phyloP scores from a whole-genome alignment of 106 monocot genomes.

The Acanthochlamys bracteata region DNA sequence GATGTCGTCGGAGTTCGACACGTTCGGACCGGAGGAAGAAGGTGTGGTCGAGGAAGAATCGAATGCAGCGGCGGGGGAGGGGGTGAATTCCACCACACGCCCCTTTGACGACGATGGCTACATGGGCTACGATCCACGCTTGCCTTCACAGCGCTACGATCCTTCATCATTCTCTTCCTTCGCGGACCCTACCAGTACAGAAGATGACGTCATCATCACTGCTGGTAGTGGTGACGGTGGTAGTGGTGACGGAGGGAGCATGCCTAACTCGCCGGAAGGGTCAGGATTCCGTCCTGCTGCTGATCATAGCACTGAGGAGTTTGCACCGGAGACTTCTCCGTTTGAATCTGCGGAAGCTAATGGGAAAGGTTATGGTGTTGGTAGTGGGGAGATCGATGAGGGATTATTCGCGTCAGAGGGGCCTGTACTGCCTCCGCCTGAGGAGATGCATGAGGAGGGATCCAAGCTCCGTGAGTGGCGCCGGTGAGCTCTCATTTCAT shows the following conservation, averaged over 20 bases:
- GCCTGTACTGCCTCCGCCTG: constrained; percentile 7
- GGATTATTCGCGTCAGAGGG: constrained; percentile 12
- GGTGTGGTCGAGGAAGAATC: neutral
- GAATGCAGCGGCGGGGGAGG: neutral
- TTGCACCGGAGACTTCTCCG: neutral
- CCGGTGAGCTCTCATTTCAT: constrained; percentile 5
- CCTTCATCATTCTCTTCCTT: neutral
- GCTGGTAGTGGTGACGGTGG: neutral
- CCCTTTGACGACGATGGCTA: constrained; percentile 11
- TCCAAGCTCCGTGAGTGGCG: constrained; percentile 14
- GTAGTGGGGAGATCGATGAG: neutral
- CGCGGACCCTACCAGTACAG: neutral
- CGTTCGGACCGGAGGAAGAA: neutral
- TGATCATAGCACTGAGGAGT: neutral
- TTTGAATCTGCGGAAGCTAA: constrained; percentile 6
- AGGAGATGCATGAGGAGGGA: constrained; percentile 17
- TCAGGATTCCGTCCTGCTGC: constrained; percentile 1
- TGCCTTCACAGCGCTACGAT: constrained; percentile 5
- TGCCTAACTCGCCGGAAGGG: constrained; percentile 13
- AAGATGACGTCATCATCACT: neutral
- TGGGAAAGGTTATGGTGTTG: neutral
- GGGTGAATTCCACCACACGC: neutral
- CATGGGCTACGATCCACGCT: constrained; percentile 3
- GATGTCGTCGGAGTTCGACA: constrained; percentile 6
- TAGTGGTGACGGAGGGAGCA: neutral